These are phyloP conservation scores for Ceratobasidium sp. DNA, from an alignment of 1,284 basidiomycete genomes.

Conservation along the genomic window DNA sequence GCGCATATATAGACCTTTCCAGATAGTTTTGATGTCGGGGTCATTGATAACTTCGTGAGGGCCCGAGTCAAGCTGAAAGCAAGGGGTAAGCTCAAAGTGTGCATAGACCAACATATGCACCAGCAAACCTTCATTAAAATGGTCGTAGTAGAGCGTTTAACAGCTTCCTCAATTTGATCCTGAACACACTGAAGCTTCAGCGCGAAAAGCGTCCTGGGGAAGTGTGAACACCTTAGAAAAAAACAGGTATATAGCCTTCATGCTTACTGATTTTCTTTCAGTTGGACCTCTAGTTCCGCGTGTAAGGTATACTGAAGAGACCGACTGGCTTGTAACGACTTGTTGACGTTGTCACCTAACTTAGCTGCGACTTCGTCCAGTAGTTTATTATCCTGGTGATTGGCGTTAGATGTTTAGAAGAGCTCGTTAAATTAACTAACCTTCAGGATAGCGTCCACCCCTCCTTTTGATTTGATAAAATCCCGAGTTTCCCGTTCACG, in stretches of 20 bases:
- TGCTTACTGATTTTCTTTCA: conserved; percentile 35
- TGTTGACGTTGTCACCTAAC: conserved; percentile 19
- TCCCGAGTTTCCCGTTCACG: conserved; percentile 30
- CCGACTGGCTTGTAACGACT: conserved; percentile 22
- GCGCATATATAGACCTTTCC: conserved; percentile 37
- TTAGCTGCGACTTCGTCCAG: conserved; percentile 26
- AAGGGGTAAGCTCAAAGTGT: not conserved
- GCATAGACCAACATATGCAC: not conserved
- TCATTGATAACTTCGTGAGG: conserved; percentile 39
- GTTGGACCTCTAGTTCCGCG: conserved; percentile 22
- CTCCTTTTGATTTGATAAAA: conserved; percentile 25
- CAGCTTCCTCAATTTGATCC: conserved; percentile 19
- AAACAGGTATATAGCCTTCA: not conserved
- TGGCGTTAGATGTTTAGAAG: not conserved
- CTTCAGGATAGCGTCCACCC: conserved; percentile 26
- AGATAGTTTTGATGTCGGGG: conserved; percentile 31
- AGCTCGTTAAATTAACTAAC: not conserved
- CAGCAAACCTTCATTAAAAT: conserved; percentile 22
- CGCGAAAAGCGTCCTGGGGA: conserved; percentile 11
- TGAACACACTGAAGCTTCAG: conserved; percentile 27
- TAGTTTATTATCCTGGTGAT: conserved; percentile 11
- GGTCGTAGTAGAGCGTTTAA: conserved; percentile 22
- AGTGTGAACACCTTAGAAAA: not conserved
- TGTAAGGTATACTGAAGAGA: conserved; percentile 28
- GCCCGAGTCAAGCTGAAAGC: conserved; percentile 18